Base-by-base conservation (phyloP, 306 rosid genomes). In the Oxytropis ochrocephala region DNA sequence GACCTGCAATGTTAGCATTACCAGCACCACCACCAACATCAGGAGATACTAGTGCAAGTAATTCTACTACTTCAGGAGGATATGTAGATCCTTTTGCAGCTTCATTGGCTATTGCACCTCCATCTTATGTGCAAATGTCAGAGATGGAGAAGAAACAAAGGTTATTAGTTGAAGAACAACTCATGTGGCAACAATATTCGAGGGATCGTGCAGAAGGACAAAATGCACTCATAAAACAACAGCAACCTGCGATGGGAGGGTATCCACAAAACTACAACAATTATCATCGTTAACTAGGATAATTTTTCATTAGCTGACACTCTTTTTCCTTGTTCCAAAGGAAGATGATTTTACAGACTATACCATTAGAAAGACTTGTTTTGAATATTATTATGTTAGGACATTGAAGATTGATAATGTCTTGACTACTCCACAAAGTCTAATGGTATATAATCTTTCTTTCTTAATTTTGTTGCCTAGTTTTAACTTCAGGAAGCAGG, bases 111-210 rank as follows among this genome's bases (percentile, higher is more conserved):
- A 88, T 95, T 64, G 91, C 97, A 1, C 92, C 99, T 0, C 97
- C 97, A 0, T 4, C 96, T 0, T 95, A 87, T 9, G 95, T 95
- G 76, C 99, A 95, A 81, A 95, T 95, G 92, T 84, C 99, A 21
- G 99, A 95, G 70, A 78, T 95, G 87, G 96, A 95, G 85, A 89
- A 76, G 81, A 95, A 95, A 69, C 97, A 95, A 80, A 87, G 75
- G 78, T 21, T 95, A 52, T 67, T 95, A 62, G 35, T 83, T 81
- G 89, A 89, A 65, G 99, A 95, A 70, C 96, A 95, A 33, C 5
- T 81, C 8, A 56, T 91, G 86, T 95, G 99, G 99, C 97, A 91
- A 74, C 97, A 94, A 65, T 94, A 82, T 70, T 75, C 75, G 46
- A 82, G 75, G 59, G 91, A 85, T 83, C 89, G 96, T 7, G 73